Base-by-base conservation (phyloP, 225 moss, liverwort and hornwort species). In the Sphagnum tenellum region DNA sequence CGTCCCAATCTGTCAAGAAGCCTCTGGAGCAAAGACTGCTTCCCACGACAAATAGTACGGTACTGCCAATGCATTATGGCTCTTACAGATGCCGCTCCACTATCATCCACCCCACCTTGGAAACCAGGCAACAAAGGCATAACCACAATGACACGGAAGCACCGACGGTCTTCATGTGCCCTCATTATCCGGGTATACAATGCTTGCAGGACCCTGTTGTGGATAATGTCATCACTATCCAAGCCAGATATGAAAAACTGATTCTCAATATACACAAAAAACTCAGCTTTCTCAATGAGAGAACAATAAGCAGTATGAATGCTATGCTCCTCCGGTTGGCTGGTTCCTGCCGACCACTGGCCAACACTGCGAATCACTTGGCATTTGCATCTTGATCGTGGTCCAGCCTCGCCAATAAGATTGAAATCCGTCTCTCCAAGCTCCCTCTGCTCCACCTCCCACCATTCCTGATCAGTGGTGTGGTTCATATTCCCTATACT, bases 11-110 rank as follows among this genome's bases (percentile, higher is more conserved):
- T 81, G 55, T 14, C 61, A 11, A 71, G 81, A 5, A 85, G 85
- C 4, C 72, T 75, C 7, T 85, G 78, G 9, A 85, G 67, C 5
- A 85, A 67, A 3, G 85, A 81, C 57, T 76, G 73, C 9, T 13
- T 76, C 8, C 85, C 74, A 56, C 85, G 58, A 54, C 85, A 85
- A 65, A 85, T 85, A 4, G 81, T 85, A 8, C 85, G 78, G 65
- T 81, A 85, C 72, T 85, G 85, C 81, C 85, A 85, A 63, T 85
- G 85, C 85, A 85, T 85, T 44, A 85, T 85, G 59, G 85, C 85
- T 53, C 85, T 75, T 3, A 85, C 81, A 7, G 85, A 85, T 1
- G 85, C 85, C 46, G 85, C 85, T 6, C 85, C 85, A 7, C 76
- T 78, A 11, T 85, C 85, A 29, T 85, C 85, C 3, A 85, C 76